phyloP scores from a whole-genome alignment of 2,329 filamentous ascomycete genomes.

The Cadophora sp. region DNA sequence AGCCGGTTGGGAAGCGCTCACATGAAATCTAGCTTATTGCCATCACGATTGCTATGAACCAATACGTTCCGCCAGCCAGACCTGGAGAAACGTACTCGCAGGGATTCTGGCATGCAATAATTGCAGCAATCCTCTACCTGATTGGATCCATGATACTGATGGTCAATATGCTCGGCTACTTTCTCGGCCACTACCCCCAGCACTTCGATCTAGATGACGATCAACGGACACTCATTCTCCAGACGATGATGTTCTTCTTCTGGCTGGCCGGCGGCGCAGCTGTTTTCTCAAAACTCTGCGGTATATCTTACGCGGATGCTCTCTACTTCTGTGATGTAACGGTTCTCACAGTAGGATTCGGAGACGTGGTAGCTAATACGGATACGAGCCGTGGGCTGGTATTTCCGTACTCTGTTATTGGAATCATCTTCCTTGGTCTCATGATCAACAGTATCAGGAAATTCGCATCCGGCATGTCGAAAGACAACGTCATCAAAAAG shows the following conservation, averaged over 20 bases:
- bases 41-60: conserved; percentile 62
- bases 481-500: conserved; percentile 66
- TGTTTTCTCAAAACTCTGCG: conserved; percentile 64
- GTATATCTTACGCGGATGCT: conserved; percentile 65
- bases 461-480: conserved; percentile 64
- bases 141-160: conserved; percentile 68
- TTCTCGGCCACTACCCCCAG: conserved; percentile 71
- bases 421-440: conserved; percentile 73
- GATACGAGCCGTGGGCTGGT: conserved; percentile 63
- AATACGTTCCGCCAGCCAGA: conserved; percentile 55
- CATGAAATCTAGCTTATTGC: conserved; percentile 56
- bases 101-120: conserved; percentile 73
- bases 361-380: conserved; percentile 63
- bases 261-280: conserved; percentile 71
- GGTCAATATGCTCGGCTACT: conserved; percentile 74
- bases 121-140: conserved; percentile 68
- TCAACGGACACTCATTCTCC: conserved; percentile 72
- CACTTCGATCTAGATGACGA: conserved; percentile 70
- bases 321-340: conserved; percentile 68
- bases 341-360: conserved; percentile 66
- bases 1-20: neutral
- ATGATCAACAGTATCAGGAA: conserved; percentile 70
- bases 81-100: conserved; percentile 64
- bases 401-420: conserved; percentile 71
- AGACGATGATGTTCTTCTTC: conserved; percentile 73